Evolutionary conservation across 176 grass and related monocot genomes (phyloP), one percentile per base, ranked within the genome.

Genomic region (Paspalum vaginatum): DNA sequence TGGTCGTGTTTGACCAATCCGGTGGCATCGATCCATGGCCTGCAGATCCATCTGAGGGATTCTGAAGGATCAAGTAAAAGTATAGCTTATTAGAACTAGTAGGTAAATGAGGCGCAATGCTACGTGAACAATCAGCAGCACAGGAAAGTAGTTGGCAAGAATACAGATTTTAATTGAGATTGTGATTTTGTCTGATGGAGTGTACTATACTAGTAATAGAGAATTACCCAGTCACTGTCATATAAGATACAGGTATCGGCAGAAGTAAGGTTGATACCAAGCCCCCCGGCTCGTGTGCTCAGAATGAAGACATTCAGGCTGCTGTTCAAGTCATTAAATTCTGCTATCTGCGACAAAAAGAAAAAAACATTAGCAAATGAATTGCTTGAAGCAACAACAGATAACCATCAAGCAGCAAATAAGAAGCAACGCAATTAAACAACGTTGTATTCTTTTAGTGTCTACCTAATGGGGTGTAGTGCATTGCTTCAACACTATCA

Each of bases 31-130:
- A 69, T 98, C 96, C 96, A 98, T 98, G 32, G 96, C 96, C 87
- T 98, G 96, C 72, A 98, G 65, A 93, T 98, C 96, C 90, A 90
- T 91, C 77, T 98, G 96, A 79, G 96, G 96, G 71, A n/a, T 98
- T 98, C 96, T 98, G 88, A 51, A 85, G 13, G 53, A 74, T 12
- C 0, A 82, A 83, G 24, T n/a, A 80, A 78, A 77, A 25, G 37
- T 11, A 72, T 14, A 43, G 8, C 41, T 4, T 46, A 65, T 47
- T 43, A 85, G 14, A 70, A 39, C 2, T 48, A 71, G 18, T 11
- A 80, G 14, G 32, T 68, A 61, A 63, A 12, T 63, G 8, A 17
- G 8, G 6, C 5, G 41, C 58, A 50, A 2, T 0, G 16, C 38
- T 46, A 54, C 51, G 38, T 14, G 39, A 15, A 68, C 68, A 72